Evolutionary conservation across 1,139 yeast species (phyloP), one percentile per base, ranked within the genome.

Genomic region (Pneumocystis murina): DNA sequence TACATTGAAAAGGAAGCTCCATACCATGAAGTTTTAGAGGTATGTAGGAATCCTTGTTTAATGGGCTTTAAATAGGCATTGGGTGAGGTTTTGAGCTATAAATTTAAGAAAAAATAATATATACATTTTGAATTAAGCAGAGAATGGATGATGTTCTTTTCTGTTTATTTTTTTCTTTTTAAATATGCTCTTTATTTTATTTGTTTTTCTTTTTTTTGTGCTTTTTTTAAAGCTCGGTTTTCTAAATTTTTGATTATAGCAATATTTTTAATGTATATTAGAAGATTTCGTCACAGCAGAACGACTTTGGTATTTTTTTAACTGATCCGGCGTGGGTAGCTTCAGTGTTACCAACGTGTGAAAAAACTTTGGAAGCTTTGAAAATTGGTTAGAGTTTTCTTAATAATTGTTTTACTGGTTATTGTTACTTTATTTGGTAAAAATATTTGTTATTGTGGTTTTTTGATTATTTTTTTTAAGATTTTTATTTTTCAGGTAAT

Each of bases 1-100:
- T 85, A 84, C 74, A 85, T 85, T 72, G 82, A 80, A 68, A 88
- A 84, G 71, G 95, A 91, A 72, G 83, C 80, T 57, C 77, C 79
- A 2, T 90, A 88, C 74, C 79, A 78, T 17, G 80, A 78, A 36
- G 79, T 90, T n/a, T 73, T 79, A 66, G 74, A 74, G 55, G 60
- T 58, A 20, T 30, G 55, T 48, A 30, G n/a, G n/a, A 14, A 38
- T 38, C 1, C 28, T 24, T 48, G 8, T 48, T 48, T 24, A 12
- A 24, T 24, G 33, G 28, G 55, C n/a, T 24, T 12, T 48, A 48
- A 48, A 48, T 20, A 24, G 14, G 16, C 33, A 48, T 12, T 48
- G 33, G 28, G n/a, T 24, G 20, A 24, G 17, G 10, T 48, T 48
- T 20, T 48, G 12, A 48, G 35, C 35, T 33, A 33, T 33, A 33